Evolutionary conservation across 116 monocot genomes (phyloP), one percentile per base, ranked within the genome.

Genomic region (Cymodocea nodosa): DNA sequence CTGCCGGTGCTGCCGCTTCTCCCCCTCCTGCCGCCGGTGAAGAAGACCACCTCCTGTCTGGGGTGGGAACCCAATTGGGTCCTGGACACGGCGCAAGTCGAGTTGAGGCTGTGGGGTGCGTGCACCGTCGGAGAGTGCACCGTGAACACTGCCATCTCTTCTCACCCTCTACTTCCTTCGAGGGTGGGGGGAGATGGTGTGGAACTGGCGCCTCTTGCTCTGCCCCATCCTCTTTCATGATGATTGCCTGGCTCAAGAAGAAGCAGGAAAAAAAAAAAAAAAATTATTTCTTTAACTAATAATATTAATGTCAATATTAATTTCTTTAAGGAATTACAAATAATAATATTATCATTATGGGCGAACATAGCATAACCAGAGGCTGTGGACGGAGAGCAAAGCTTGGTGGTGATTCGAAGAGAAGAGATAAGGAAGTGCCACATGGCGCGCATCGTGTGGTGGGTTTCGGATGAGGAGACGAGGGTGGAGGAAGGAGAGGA

Each of bases 391-490:
- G 44, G 22, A 58, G 59, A 0, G 60, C 62, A 55, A 71, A 63
- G 71, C 37, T 71, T 71, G 61, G 71, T 71, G 18, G 71, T 34
- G n/a, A 36, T 63, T 63, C 17, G 19, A 63, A 23, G 62, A 39
- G 61, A 13, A 6, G 52, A 69, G 92, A 92, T 92, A 92, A 85
- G 92, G 79, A 18, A 20, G 15, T 72, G 76, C 74, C 87, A 85
- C 71, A 30, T 92, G 92, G 85, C 87, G 69, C 16, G 7, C n/a
- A 11, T 51, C 57, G 70, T 35, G 64, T 87, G 85, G 88, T 56
- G 57, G 73, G 55, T 23, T 85, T 62, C 18, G 63, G 92, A 87
- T 92, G 83, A 87, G 87, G 87, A 44, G 75, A 63, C 44, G 71
- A 23, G 15, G 53, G 62, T 52, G 11, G 23, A 6, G 12, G 50